Percentiles rank a stretch among this genome's conserved stretches.
These are phyloP conservation scores for Phanerodontia chrysosporium DNA, from an alignment of 768 basidiomycete genomes.

Conservation along the genomic window DNA sequence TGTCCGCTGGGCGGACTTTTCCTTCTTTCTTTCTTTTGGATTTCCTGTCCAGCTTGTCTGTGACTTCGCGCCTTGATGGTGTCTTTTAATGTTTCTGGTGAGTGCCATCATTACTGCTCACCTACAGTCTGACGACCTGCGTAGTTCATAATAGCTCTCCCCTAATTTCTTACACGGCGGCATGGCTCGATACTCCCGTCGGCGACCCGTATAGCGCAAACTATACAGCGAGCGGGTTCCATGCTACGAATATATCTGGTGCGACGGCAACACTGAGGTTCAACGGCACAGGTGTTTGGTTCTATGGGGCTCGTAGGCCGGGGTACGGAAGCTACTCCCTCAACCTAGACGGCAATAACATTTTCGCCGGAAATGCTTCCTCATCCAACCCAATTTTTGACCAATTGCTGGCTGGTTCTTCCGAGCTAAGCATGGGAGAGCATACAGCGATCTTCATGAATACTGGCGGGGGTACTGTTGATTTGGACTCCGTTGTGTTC, in stretches of 20 bases:
- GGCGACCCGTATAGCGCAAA: conserved; percentile 37
- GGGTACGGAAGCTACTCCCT: conserved; percentile 45
- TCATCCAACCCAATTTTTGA: conserved; percentile 25
- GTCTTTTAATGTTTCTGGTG: conserved; percentile 27
- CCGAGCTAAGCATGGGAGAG: conserved; percentile 38
- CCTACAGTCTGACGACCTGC: not conserved
- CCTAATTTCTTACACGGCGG: conserved; percentile 45
- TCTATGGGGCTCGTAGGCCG: conserved; percentile 44
- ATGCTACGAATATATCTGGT: conserved; percentile 38
- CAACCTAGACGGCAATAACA: conserved; percentile 38
- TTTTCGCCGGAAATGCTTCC: conserved; percentile 33
- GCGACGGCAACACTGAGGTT: conserved; percentile 49
- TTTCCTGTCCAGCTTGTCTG: conserved; percentile 12
- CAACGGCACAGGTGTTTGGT: conserved; percentile 50
- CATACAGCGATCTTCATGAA: conserved; percentile 48
- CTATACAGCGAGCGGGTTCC: conserved; percentile 43
- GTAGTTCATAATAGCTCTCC: conserved; percentile 58
- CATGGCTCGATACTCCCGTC: conserved; percentile 44
- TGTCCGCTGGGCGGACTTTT: conserved; percentile 13
- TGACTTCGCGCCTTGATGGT: conserved; percentile 25
- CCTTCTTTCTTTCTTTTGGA: conserved; percentile 13
- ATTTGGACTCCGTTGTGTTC: conserved; percentile 48
- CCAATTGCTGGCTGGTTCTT: conserved; percentile 40
- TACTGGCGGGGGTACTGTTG: conserved; percentile 38
- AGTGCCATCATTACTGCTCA: not conserved